Conservation (phyloP, 495 filamentous ascomycete genomes). For the Penicillium coprophilum region DNA sequence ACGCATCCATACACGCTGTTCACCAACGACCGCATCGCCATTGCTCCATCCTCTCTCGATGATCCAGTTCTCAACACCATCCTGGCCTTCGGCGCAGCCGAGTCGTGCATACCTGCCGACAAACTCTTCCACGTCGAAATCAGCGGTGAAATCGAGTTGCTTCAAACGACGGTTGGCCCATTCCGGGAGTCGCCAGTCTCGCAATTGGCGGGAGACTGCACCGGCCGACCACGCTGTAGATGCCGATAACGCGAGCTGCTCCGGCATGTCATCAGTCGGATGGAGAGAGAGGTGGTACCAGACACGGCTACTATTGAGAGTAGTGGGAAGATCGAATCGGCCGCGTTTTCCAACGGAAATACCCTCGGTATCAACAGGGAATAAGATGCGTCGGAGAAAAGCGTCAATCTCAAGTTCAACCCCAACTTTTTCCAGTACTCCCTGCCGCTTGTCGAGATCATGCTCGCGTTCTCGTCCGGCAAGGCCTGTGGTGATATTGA, state of each 20-base stretch:
- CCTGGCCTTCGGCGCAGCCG: conserved; percentile 84
- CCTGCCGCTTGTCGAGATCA: conserved; percentile 76
- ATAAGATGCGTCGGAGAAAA: conserved; percentile 79
- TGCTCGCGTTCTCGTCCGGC: conserved; percentile 70
- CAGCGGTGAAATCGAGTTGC: conserved; percentile 92
- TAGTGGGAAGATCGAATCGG: conserved; percentile 69
- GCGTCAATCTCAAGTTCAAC: conserved; percentile 77
- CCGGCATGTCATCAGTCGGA: conserved; percentile 82
- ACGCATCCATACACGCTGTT: conserved; percentile 91
- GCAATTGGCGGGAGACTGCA: conserved; percentile 85
- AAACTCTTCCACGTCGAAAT: conserved; percentile 95
- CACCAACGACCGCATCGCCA: conserved; percentile 88
- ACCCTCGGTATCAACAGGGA: conserved; percentile 72
- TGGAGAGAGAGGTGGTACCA: conserved; percentile 96
- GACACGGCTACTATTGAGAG: conserved; percentile 76
- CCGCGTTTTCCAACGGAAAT: conserved; percentile 69
- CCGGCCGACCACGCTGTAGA: conserved; percentile 83
- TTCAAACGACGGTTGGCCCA: conserved; percentile 94
- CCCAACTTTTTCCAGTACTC: conserved; percentile 80
- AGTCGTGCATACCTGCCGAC: conserved; percentile 73
- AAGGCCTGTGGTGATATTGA: conserved; percentile 70
- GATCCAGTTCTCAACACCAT: conserved; percentile 94
- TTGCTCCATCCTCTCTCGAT: conserved; percentile 97
- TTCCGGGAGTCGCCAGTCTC: conserved; percentile 88
- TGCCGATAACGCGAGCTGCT: conserved; percentile 59